These are phyloP conservation scores for Amaranthus tricolor DNA, from an alignment of 179 eudicot genomes.

Conservation along the genomic window DNA sequence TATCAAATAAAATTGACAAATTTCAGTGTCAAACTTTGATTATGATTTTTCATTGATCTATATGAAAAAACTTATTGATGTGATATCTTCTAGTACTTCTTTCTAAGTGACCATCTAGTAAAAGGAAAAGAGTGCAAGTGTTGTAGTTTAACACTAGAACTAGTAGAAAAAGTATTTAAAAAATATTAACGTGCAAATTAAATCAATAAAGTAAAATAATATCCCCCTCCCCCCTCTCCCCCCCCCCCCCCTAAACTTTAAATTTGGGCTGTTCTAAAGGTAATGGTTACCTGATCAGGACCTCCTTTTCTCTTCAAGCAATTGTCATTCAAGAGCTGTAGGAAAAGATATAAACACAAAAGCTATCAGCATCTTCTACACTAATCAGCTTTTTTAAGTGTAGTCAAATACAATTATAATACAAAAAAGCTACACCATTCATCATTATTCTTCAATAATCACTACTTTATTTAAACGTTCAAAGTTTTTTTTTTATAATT, in stretches of 20 bases:
- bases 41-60: no score
- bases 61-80: no score
- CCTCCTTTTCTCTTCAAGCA: constrained; percentile 63
- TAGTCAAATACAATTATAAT: constrained; percentile 20
- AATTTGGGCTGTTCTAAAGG: neutral
- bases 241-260: no score
- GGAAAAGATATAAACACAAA: constrained; percentile 21
- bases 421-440: constrained; percentile 2
- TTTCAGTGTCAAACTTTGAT: no score
- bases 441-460: constrained; percentile 29
- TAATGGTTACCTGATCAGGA: constrained; percentile 52
- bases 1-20: no score
- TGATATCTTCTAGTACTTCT: no score
- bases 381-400: constrained; percentile 24
- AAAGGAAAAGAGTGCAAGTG: constrained; percentile 3
- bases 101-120: neutral
- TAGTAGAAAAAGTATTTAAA: neutral
- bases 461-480: neutral
- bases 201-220: neutral
- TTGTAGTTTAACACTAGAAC: neutral
- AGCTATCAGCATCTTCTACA: constrained; percentile 30
- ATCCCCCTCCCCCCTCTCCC: no score
- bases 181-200: neutral
- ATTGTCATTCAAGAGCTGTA: constrained; percentile 63
- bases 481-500: neutral